Base-by-base conservation (phyloP, 495 filamentous ascomycete species). In the Hyaloscypha finlandica region DNA sequence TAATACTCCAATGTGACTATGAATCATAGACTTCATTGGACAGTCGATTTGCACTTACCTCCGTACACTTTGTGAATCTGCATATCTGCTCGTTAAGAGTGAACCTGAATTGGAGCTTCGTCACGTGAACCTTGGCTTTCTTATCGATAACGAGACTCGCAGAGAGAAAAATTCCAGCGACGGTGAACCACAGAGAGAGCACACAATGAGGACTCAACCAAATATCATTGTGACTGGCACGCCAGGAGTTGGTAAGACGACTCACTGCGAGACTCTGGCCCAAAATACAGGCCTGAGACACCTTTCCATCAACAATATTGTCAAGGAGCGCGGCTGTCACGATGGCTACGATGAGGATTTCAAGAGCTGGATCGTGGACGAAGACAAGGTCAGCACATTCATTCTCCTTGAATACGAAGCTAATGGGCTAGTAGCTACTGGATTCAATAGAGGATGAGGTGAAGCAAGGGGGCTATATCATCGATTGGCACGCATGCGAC, bases 401-500 rank as follows among this genome's bases (percentile, higher is more conserved):
- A 2, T 19, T 54, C 14, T 31, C 9, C 12, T 31, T 29, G 42
- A 6, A 12, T 4, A 11, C 4, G 4, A 4, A 16, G 16, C 42
- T 48, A 12, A 48, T 3, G 16, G 4, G 6, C 20, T 52, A 22
- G 54, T 73, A 96, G 92, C 80, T 99, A 19, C 82, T 99, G 37
- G 95, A 98, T 75, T 85, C 89, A 19, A 89, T 99, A 63, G 95
- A 99, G 78, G 85, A 93, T 58, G 88, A 93, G 64, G 83, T 91
- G 61, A 85, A 88, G 68, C 76, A 85, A 31, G 96, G 96, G 66
- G 96, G 96, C 19, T 90, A 87, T 75, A 86, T 99, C 73, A 91
- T 99, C 70, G 96, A 99, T 78, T 99, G 94, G 95, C 95, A 99
- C 77, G 94, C 92, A 0, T 97, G 94, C 78, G 96, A 99, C 74